Percentiles rank a stretch among this genome's conserved stretches.
Conservation (phyloP, 495 filamentous ascomycete genomes). For the Bathelium albidoporum region DNA sequence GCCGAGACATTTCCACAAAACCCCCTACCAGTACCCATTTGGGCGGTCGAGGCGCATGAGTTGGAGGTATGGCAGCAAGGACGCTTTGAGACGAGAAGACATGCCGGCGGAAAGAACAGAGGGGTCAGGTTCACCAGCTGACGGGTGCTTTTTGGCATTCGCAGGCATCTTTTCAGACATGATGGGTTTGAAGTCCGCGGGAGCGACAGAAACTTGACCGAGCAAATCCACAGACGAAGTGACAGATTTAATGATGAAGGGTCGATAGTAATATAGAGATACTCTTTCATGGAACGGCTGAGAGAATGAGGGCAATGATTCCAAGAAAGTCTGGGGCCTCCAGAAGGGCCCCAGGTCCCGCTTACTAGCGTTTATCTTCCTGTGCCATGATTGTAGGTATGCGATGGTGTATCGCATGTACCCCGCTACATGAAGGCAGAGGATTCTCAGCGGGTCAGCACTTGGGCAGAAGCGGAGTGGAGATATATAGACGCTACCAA, state of each 20-base stretch:
- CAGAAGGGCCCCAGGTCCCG: too few species aligned
- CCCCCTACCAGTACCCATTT: constrained; percentile 30
- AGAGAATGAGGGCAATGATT: not conserved
- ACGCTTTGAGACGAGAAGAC: constrained; percentile 17
- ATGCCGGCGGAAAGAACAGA: constrained; percentile 9
- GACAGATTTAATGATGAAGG: not conserved
- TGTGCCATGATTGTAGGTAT: too few species aligned
- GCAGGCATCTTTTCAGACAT: not conserved
- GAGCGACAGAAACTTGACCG: not conserved
- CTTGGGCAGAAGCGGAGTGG: too few species aligned
- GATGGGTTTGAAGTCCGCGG: not conserved
- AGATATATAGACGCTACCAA: too few species aligned
- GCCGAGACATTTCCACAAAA: too few species aligned
- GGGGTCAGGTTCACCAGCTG: not conserved
- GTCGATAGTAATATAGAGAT: not conserved
- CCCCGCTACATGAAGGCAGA: too few species aligned
- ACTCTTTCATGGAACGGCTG: not conserved
- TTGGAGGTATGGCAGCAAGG: constrained; percentile 33
- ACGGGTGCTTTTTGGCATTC: not conserved
- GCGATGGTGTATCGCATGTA: too few species aligned
- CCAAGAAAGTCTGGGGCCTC: not conserved
- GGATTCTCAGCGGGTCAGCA: too few species aligned
- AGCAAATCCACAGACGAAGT: not conserved
- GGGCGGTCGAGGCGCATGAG: constrained; percentile 36
- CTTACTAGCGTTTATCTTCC: too few species aligned